A percentile compares a stretch with the other conserved stretches of the same genome.
These are phyloP conservation scores for Dioszegia crocea DNA, from an alignment of 768 basidiomycete species.

Conservation along the genomic window DNA sequence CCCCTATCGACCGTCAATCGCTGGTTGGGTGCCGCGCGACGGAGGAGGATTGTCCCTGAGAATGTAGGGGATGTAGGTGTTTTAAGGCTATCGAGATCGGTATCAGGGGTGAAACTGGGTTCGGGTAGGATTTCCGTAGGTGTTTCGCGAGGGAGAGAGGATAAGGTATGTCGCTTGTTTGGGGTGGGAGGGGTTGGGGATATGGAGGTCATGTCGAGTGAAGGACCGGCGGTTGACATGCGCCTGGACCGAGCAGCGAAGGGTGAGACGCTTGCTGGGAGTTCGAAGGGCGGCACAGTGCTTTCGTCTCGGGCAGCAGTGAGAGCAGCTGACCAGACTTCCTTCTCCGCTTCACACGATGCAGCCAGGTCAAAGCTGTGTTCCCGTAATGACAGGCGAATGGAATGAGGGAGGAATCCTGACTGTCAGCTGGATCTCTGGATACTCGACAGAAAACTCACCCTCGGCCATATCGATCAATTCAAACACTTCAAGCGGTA, in stretches of 20 bases:
- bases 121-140: conserved; percentile 12
- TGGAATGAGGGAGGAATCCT: conserved; percentile 78
- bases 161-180: conserved; percentile 29
- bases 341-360: conserved; percentile 76
- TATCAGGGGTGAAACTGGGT: conserved; percentile 2
- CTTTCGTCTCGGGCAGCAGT: conserved; percentile 54
- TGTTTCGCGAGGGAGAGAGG: not conserved
- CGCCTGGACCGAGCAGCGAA: conserved; percentile 35
- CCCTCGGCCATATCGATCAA: conserved; percentile 68
- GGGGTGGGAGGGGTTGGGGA: not conserved
- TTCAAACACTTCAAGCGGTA: conserved; percentile 69
- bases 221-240: conserved; percentile 21
- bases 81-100: too few species aligned
- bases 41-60: conserved; percentile 9
- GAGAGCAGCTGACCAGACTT: conserved; percentile 75
- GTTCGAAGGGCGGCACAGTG: conserved; percentile 54
- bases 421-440: not conserved
- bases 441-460: conserved; percentile 52
- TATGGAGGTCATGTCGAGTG: not conserved
- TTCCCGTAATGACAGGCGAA: conserved; percentile 66
- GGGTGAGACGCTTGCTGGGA: conserved; percentile 43
- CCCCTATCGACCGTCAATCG: conserved; percentile 58
- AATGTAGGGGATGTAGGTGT: conserved; percentile 11
- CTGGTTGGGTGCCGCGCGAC: conserved; percentile 34
- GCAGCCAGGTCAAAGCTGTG: conserved; percentile 82